A percentile compares a stretch with the other conserved stretches of the same genome.
Conservation (phyloP, 129 eudicot species). For the Deinandra increscens region DNA sequence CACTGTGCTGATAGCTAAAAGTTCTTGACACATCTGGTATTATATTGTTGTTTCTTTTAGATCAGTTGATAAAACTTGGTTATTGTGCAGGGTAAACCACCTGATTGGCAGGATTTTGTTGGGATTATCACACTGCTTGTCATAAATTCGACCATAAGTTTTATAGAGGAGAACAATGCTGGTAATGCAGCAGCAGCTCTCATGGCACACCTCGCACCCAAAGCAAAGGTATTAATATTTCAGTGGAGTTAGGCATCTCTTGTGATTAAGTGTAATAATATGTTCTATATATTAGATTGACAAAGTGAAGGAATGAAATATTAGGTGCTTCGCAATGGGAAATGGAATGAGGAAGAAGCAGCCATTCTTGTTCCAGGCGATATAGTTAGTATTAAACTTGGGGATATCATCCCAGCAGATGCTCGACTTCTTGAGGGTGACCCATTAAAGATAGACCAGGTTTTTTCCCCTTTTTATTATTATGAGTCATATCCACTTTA, state of each 20-base stretch:
- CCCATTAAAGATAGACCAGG: constrained; percentile 77
- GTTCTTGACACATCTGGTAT: neutral
- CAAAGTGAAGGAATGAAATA: neutral
- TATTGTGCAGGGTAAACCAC: constrained; percentile 66
- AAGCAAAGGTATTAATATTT: constrained; percentile 56
- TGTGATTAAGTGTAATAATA: neutral
- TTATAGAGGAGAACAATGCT: constrained; percentile 90
- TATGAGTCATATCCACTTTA: neutral
- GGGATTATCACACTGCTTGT: constrained; percentile 70
- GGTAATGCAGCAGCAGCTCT: constrained; percentile 94
- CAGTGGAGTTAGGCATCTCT: constrained; percentile 9
- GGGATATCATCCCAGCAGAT: constrained; percentile 83
- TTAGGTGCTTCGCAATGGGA: constrained; percentile 57
- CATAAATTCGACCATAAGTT: constrained; percentile 84
- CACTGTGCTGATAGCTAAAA: constrained; percentile 6
- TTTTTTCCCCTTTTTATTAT: constrained; percentile 19
- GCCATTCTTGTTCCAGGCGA: constrained; percentile 79
- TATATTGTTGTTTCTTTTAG: constrained; percentile 1
- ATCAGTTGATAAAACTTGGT: constrained; percentile 5
- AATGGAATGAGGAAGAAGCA: constrained; percentile 75
- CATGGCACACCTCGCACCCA: constrained; percentile 89
- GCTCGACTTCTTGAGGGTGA: constrained; percentile 86
- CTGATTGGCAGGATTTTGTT: constrained; percentile 93
- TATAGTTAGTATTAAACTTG: constrained; percentile 60
- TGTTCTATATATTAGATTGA: constrained; percentile 13